Base-by-base conservation (phyloP, 495 filamentous ascomycete species). In the Jackrogersella multiformis region DNA sequence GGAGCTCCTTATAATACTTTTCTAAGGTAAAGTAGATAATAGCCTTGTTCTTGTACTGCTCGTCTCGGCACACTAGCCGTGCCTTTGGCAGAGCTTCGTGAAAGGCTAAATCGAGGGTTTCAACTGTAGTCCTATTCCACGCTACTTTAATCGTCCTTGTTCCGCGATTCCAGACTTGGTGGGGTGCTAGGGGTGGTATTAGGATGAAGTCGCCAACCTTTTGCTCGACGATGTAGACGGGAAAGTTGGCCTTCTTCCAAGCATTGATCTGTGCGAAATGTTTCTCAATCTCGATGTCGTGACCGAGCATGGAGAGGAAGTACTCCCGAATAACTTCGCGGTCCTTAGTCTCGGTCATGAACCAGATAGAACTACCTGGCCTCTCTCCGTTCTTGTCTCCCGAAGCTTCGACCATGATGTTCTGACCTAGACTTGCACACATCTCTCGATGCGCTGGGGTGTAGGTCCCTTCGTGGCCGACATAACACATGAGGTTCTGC, bases 101-200 rank as follows among this genome's bases (percentile, higher is more conserved):
- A 21, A 99, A 77, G 0, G 94, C 94, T 77, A 95, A 79, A 51
- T 92, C 88, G 0, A 99, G 80, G 0, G 95, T 97, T 64, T 97
- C 92, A 4, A 91, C 91, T 0, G 94, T 98, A 0, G 91, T 97
- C n/a, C 95, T 83, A 76, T 99, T 99, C 95, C 95, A 99, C 5
- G 95, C 95, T 20, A 94, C 92, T 75, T 99, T 99, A 85, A 97
- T 91, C 0, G 94, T 99, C 36, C 92, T 82, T 9, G 93, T 96
- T 6, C 95, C 95, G 46, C 95, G 87, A 71, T 99, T 99, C 95
- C 95, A 99, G 20, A 99, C 95, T 72, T 99, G 95, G 72, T 99
- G 95, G 0, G 94, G 93, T n/a, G 94, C 94, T 5, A 98, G 79
- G 5, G 95, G 93, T n/a, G 95, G 95, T 16, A 99, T 89, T 0